Conservation (phyloP, 768 basidiomycete species). For the Sporobolomyces phaffii region DNA sequence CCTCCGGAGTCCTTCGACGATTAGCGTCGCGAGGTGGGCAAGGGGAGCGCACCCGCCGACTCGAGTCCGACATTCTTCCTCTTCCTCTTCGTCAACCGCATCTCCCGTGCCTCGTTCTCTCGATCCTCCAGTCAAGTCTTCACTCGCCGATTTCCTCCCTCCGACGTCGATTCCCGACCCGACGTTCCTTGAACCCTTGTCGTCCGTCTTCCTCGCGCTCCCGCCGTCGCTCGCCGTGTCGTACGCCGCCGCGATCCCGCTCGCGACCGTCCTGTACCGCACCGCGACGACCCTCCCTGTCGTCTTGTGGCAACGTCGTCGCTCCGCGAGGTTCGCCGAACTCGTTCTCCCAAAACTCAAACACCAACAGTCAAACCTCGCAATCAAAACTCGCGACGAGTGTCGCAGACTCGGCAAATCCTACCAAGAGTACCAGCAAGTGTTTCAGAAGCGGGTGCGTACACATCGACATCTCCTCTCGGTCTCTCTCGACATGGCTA, state of each 20-base stretch:
- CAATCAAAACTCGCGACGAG: conserved; percentile 41
- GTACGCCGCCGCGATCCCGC: conserved; percentile 45
- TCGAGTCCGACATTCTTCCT: no score
- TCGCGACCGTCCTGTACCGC: conserved; percentile 45
- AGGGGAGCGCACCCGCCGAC: background rate
- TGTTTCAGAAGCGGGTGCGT: conserved; percentile 44
- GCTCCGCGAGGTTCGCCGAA: conserved; percentile 40
- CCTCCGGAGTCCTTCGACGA: background rate
- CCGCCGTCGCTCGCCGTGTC: conserved; percentile 39
- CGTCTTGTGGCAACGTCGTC: conserved; percentile 45
- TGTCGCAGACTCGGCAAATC: conserved; percentile 42
- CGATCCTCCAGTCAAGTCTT: background rate
- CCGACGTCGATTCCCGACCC: conserved; percentile 18
- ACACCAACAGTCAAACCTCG: conserved; percentile 41
- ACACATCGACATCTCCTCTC: background rate
- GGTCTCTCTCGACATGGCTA: background rate
- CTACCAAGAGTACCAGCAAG: conserved; percentile 45
- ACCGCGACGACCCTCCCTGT: conserved; percentile 45
- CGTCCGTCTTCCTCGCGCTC: conserved; percentile 37
- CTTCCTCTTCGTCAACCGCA: no score
- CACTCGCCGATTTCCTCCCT: background rate
- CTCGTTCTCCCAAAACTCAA: conserved; percentile 45
- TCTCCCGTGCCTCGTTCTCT: no score
- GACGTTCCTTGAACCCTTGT: conserved; percentile 36
- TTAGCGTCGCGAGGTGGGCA: background rate